phyloP scores from a whole-genome alignment of 805 yeast genomes.

The Saitoella complicata region DNA sequence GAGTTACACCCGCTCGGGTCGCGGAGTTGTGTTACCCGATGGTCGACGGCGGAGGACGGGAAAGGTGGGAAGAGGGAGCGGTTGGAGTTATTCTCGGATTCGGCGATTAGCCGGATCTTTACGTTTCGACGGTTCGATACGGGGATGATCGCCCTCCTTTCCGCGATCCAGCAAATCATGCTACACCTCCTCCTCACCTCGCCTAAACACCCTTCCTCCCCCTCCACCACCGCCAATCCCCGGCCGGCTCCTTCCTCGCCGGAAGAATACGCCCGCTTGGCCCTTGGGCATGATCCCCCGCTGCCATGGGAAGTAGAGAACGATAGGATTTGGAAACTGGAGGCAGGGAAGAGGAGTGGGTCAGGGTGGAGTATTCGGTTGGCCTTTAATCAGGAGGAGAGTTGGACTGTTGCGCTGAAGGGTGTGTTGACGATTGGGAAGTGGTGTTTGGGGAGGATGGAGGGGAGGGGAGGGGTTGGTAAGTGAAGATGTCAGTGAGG shows the following conservation, averaged over 20 bases:
- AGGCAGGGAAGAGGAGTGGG: background rate
- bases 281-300: background rate
- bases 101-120: background rate
- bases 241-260: background rate
- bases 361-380: constrained; percentile 1
- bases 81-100: background rate
- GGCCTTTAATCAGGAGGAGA: constrained; percentile 4
- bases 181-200: constrained; percentile 1
- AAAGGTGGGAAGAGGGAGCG: background rate
- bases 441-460: background rate
- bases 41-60: background rate
- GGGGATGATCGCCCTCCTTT: background rate
- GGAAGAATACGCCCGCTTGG: background rate
- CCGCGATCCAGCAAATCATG: background rate
- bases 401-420: constrained; percentile 2
- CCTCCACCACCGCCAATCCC: background rate
- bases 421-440: background rate
- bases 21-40: background rate
- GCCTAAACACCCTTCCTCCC: background rate
- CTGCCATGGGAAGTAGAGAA: constrained; percentile 1
- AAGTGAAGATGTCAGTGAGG: too few species aligned
- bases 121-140: too few species aligned
- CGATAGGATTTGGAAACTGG: background rate
- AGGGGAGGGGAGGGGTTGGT: too few species aligned
- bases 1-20: background rate